Evolutionary conservation across 148 eudicot genomes (phyloP), one percentile per base, ranked within the genome.

Genomic region (Rhododendron griersonianum): DNA sequence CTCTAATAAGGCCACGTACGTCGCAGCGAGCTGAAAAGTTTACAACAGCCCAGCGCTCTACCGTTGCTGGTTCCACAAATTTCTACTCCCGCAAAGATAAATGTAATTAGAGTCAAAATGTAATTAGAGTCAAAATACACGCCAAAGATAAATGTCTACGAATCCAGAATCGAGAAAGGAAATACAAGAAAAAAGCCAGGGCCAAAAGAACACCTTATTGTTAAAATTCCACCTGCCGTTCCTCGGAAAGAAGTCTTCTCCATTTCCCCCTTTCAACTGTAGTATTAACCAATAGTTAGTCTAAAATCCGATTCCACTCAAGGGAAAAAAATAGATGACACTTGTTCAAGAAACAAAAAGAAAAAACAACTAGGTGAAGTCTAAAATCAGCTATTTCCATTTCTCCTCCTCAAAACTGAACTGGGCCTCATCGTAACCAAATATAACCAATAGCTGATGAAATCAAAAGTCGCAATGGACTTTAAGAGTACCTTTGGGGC

Each of bases 171-270:
- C 13, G 76, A 80, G 39, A 16, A 25, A 13, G 80, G 11, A 47
- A 73, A 50, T 18, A 21, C 37, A 13, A 55, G 2, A 35, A 33
- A 39, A 2, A 7, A 28, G 35, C 13, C 35, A 48, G 48, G n/a
- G 4, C 15, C 55, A 50, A n/a, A 69, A 16, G 37, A 57, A 35
- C 59, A 96, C 99, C 98, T 95, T 96, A 75, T 96, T 93, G 75
- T 95, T 96, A 81, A 96, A 93, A 71, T 96, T 96, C 99, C 99
- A 96, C 11, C 99, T 83, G 11, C 99, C 99, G 87, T 96, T 96
- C 35, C 98, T 87, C 2, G 99, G 92, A 85, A 93, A 92, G 73
- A 96, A 91, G 41, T 96, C 98, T 78, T 94, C 99, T 11, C 98
- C 98, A 84, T 92, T 92, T 18, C 98, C 99, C 28, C 85, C 88